These are phyloP conservation scores for Penstemon davidsonii DNA, from an alignment of 257 asterid species.

Conservation along the genomic window DNA sequence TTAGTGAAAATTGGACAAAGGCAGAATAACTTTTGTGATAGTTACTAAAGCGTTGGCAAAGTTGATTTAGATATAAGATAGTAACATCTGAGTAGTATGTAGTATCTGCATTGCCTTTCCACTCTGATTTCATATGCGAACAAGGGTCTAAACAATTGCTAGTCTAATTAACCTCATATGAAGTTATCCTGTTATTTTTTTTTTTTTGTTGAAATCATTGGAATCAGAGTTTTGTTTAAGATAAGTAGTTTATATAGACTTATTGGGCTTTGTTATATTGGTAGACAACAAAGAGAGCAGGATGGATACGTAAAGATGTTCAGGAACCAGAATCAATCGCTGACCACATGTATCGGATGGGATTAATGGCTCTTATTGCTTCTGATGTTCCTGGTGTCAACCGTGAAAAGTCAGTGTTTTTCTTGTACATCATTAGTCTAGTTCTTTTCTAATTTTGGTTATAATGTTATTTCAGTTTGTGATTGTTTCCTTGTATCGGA, in stretches of 20 bases:
- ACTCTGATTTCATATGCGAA: slow-evolving; percentile 7
- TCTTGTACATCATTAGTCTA: slow-evolving; percentile 1
- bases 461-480: slow-evolving; percentile 12
- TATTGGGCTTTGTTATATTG: slow-evolving; percentile 23
- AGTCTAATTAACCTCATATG: no score
- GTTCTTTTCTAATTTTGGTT: slow-evolving; percentile 5
- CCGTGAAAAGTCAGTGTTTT: slow-evolving; percentile 69
- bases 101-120: slow-evolving; percentile 6
- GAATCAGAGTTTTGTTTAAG: background rate
- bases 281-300: slow-evolving; percentile 85
- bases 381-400: slow-evolving; percentile 82
- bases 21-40: background rate
- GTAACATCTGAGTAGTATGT: background rate
- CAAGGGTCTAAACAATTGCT: background rate
- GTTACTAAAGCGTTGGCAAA: background rate
- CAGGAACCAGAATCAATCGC: slow-evolving; percentile 83
- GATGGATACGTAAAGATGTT: slow-evolving; percentile 74
- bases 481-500: background rate
- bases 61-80: background rate
- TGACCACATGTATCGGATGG: slow-evolving; percentile 98
- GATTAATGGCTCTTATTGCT: slow-evolving; percentile 85
- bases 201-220: background rate
- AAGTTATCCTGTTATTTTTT: no score
- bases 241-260: background rate
- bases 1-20: background rate